Conservation (phyloP, 805 yeast genomes). For the Phaffomyces thermotolerans region DNA sequence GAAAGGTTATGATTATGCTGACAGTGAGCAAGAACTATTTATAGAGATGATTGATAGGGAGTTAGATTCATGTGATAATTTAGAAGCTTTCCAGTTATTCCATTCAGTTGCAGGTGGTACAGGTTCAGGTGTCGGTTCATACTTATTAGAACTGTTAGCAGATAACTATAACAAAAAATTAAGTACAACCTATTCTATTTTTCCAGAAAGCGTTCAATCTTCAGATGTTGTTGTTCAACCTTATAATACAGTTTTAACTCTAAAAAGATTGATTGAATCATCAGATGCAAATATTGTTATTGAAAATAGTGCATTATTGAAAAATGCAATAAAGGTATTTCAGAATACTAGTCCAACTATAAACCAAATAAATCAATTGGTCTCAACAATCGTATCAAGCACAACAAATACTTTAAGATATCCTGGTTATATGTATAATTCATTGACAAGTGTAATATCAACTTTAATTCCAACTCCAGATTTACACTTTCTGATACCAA, state of each 20-base stretch:
- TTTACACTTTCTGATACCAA: constrained; percentile 64
- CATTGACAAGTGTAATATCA: constrained; percentile 73
- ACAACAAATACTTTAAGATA: constrained; percentile 83
- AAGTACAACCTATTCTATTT: constrained; percentile 77
- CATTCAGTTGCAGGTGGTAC: constrained; percentile 99
- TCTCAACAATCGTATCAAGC: constrained; percentile 77
- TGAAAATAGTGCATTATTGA: constrained; percentile 78
- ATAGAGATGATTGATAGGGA: constrained; percentile 83
- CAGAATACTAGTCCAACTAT: constrained; percentile 54
- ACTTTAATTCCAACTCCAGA: constrained; percentile 82
- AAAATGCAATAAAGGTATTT: constrained; percentile 59
- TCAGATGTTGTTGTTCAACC: constrained; percentile 99
- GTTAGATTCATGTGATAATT: constrained; percentile 79
- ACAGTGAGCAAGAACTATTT: constrained; percentile 60
- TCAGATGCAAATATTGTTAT: constrained; percentile 87
- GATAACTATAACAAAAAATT: constrained; percentile 82
- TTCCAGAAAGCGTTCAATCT: constrained; percentile 70
- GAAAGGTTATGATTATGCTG: constrained; percentile 76
- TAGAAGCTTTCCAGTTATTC: constrained; percentile 83
- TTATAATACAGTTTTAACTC: constrained; percentile 78
- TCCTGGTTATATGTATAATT: constrained; percentile 87
- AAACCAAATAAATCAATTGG: constrained; percentile 70
- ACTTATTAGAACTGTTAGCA: constrained; percentile 63
- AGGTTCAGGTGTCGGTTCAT: constrained; percentile 92
- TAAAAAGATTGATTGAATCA: constrained; percentile 72